Evolutionary conservation across 164 flowering plant species (phyloP), one percentile per base, ranked within the genome.

Genomic region (Dillenia suffruticosa): DNA sequence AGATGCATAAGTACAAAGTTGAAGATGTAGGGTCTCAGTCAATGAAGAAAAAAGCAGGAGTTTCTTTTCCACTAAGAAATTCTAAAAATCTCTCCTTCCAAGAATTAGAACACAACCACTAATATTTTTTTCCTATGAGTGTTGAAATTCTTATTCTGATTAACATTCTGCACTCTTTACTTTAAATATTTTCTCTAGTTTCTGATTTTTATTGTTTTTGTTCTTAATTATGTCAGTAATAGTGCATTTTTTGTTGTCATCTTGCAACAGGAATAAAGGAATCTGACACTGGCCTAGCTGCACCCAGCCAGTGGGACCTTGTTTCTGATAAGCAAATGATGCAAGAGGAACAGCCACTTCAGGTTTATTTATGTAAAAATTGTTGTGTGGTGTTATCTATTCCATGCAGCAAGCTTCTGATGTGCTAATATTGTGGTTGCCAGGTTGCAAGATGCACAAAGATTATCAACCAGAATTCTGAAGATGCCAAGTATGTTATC

Each of bases 251-350:
- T 13, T 63, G 15, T 17, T 46, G 49, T 61, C 32, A 47, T 45
- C 57, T 66, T 52, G 61, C 15, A 48, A 61, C 58, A 95, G 99
- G 99, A 46, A 92, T 95, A 51, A 95, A 92, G 81, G 99, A 95
- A 59, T 95, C 99, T 17, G 99, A 95, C 69, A 95, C 99, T 68
- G 99, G 99, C 11, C 76, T 95, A 68, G 98, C 99, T 66, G 91
- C 91, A 47, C 99, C 97, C 2, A 92, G 97, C 68, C 97, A 95
- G 58, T 95, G 99, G 98, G 97, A 95, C 83, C 93, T 95, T 70
- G 97, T 92, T 58, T 88, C 98, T 49, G 99, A 95, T 63, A 92
- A 92, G 76, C 97, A 92, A 68, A 92, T 95, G 99, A 92, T 95
- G 98, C 97, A 92, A 61, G 98, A 92, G 70, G 98, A 95, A 71